phyloP scores from a whole-genome alignment of 495 filamentous ascomycete species.

The Aspergillus asperescens region DNA sequence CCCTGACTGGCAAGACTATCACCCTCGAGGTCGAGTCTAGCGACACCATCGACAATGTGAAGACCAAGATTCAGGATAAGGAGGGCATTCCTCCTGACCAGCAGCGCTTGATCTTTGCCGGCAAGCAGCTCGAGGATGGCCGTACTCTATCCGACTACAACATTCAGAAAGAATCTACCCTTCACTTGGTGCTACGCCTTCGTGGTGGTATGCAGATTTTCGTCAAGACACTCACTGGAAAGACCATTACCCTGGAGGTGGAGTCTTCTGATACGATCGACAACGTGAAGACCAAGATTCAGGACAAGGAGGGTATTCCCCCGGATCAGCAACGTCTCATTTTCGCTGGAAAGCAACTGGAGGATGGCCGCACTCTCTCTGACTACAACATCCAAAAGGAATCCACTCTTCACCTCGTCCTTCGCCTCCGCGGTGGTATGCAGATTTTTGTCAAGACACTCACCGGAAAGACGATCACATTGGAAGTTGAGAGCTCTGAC shows the following conservation, averaged over 20 bases:
- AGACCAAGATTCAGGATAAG: slow-evolving; percentile 75
- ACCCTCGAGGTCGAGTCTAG: slow-evolving; percentile 95
- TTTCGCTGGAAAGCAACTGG: slow-evolving; percentile 94
- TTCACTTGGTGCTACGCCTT: slow-evolving; percentile 64
- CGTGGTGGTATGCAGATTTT: slow-evolving; percentile 74
- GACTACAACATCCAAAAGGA: slow-evolving; percentile 99
- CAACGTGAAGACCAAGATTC: slow-evolving; percentile 97
- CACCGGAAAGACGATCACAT: slow-evolving; percentile 87
- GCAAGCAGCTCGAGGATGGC: slow-evolving; percentile 68
- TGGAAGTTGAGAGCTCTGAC: slow-evolving; percentile 84
- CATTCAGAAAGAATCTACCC: slow-evolving; percentile 68
- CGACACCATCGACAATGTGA: slow-evolving; percentile 96
- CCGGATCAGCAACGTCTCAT: slow-evolving; percentile 93
- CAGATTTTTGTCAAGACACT: slow-evolving; percentile 94
- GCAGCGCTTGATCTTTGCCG: slow-evolving; percentile 69
- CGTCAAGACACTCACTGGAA: slow-evolving; percentile 67
- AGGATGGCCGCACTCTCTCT: slow-evolving; percentile 84
- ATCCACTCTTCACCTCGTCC: slow-evolving; percentile 93
- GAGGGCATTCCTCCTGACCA: slow-evolving; percentile 75
- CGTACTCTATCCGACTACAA: slow-evolving; percentile 70
- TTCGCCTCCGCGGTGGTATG: slow-evolving; percentile 96
- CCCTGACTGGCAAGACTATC: slow-evolving; percentile 95
- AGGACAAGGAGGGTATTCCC: slow-evolving; percentile 95
- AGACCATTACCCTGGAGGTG: slow-evolving; percentile 67
- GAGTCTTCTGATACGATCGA: slow-evolving; percentile 90